These are phyloP conservation scores for Nicotiana undulata DNA, from an alignment of 257 asterid species.

Conservation along the genomic window DNA sequence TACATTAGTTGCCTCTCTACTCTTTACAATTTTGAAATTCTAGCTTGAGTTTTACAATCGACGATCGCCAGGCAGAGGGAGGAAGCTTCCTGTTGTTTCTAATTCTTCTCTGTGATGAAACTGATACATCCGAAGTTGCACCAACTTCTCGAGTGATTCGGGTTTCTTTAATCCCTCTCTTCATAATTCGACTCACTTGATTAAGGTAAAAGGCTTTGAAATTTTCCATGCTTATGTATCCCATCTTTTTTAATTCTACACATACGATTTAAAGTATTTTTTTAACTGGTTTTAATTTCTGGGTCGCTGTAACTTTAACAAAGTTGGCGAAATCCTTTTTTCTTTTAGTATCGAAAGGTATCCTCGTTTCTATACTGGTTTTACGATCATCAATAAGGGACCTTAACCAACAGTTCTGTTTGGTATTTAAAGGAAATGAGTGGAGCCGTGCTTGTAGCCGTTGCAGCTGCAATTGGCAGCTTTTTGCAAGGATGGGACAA, in stretches of 20 bases:
- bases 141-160: not conserved
- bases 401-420: not conserved
- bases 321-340: not conserved
- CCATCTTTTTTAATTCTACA: not conserved
- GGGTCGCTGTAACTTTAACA: not conserved
- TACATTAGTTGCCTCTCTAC: not conserved
- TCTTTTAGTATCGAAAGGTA: not conserved
- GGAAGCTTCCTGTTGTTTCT: not conserved
- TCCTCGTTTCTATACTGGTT: not conserved
- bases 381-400: not conserved
- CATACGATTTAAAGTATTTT: not conserved
- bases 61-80: not conserved
- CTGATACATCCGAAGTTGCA: not conserved
- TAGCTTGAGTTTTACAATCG: too few relatives aligned
- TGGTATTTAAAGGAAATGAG: slow-evolving; percentile 27
- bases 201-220: not conserved
- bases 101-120: not conserved
- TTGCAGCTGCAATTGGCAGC: slow-evolving; percentile 58
- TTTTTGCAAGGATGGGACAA: slow-evolving; percentile 73
- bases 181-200: not conserved
- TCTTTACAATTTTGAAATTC: not conserved
- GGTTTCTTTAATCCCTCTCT: not conserved
- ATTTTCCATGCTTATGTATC: too few relatives aligned
- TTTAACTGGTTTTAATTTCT: not conserved
- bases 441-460: slow-evolving; percentile 45